Percentiles rank a stretch among this genome's conserved stretches.
phyloP scores from a whole-genome alignment of 306 rosid species.

The Styphnolobium japonicum region DNA sequence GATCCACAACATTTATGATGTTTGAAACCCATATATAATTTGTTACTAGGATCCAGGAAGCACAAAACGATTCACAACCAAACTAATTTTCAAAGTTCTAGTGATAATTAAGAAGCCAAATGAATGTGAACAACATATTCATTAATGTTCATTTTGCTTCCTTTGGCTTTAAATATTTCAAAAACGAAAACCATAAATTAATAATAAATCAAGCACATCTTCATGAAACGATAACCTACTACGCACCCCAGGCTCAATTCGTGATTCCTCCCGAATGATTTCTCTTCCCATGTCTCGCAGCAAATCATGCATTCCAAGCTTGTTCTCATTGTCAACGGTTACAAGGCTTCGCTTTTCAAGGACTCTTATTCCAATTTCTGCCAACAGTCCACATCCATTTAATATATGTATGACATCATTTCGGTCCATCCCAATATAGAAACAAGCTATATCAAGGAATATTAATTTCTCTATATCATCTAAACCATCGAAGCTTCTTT shows the following conservation, averaged over 20 bases:
- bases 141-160: not conserved
- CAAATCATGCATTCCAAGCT: not conserved
- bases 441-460: constrained; percentile 31
- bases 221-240: not conserved
- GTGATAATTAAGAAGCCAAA: not conserved
- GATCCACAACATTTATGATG: too few species aligned
- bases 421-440: constrained; percentile 12
- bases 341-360: not conserved
- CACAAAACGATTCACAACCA: not conserved
- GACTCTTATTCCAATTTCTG: not conserved
- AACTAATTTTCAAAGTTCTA: not conserved
- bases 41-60: too few species aligned
- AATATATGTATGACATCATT: not conserved
- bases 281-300: not conserved
- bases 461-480: not conserved
- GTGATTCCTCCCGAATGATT: not conserved
- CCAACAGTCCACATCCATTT: not conserved
- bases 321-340: not conserved
- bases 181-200: not conserved
- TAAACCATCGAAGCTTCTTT: constrained; percentile 17
- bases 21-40: too few species aligned
- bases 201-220: too few species aligned
- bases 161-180: too few species aligned
- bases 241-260: not conserved
- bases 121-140: not conserved